Conservation (phyloP, 805 yeast species). For the Torulaspora delbrueckii region DNA sequence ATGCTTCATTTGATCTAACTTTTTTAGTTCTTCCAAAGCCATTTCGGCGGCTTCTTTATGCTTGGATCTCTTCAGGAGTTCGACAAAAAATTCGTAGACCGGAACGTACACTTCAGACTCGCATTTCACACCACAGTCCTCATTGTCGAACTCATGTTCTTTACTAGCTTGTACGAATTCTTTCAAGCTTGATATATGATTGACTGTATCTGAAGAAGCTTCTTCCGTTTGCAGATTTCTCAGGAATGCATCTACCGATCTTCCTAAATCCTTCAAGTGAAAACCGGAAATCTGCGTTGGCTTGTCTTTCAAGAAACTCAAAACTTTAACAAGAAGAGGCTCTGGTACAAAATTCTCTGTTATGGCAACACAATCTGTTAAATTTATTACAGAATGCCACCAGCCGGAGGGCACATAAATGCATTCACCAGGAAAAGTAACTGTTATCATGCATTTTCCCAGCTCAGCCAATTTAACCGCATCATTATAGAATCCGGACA, state of each 20-base stretch:
- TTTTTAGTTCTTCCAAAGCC: conserved; percentile 36
- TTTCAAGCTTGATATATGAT: conserved; percentile 20
- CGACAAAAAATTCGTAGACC: conserved; percentile 55
- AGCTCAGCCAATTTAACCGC: conserved; percentile 47
- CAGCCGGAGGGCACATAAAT: conserved; percentile 92
- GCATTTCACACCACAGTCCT: conserved; percentile 59
- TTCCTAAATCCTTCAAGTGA: conserved; percentile 48
- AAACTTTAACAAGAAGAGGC: conserved; percentile 53
- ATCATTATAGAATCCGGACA: conserved; percentile 75
- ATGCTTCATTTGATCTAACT: conserved; percentile 34
- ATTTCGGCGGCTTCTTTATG: conserved; percentile 34
- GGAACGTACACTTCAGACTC: conserved; percentile 41
- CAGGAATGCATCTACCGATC: conserved; percentile 28
- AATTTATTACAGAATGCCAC: conserved; percentile 94
- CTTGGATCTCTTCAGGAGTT: conserved; percentile 41
- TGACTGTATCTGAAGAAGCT: conserved; percentile 6
- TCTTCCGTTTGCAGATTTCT: conserved; percentile 2
- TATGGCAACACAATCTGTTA: conserved; percentile 76
- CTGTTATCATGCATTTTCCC: conserved; percentile 55
- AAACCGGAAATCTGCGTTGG: conserved; percentile 77
- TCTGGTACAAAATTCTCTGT: conserved; percentile 85
- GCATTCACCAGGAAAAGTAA: conserved; percentile 78
- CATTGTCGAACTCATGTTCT: conserved; percentile 37
- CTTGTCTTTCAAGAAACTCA: conserved; percentile 63
- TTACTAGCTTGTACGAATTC: conserved; percentile 32